A percentile compares a stretch with the other conserved stretches of the same genome.
Evolutionary conservation across 495 filamentous ascomycete species (phyloP).

Genomic region (Neurospora sp.): DNA sequence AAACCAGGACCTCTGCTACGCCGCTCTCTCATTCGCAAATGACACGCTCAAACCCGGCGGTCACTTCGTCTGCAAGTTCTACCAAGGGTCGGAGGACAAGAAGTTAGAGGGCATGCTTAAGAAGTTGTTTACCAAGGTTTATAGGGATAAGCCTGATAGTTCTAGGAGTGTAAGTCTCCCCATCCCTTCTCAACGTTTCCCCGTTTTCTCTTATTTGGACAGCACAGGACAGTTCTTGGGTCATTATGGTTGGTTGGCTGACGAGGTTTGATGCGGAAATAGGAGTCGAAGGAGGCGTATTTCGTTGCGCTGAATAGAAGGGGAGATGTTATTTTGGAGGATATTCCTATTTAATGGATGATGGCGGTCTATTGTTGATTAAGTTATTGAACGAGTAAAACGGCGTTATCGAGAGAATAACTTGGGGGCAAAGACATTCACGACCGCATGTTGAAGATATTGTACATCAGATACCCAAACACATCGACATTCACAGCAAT

Average conservation of each 20-base stretch:
- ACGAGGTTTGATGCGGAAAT: not conserved
- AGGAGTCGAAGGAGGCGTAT: conserved; percentile 89
- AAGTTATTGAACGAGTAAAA: not conserved
- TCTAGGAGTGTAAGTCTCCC: conserved; percentile 63
- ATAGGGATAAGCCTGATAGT: conserved; percentile 79
- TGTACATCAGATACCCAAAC: not conserved
- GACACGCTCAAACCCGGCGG: conserved; percentile 76
- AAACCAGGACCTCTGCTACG: conserved; percentile 72
- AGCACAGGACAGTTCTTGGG: not conserved
- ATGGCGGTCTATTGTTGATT: not conserved
- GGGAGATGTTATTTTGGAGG: conserved; percentile 25
- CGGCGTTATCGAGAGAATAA: not conserved
- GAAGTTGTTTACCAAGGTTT: conserved; percentile 65
- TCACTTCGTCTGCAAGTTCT: conserved; percentile 96
- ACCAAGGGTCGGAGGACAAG: conserved; percentile 81
- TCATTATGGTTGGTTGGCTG: not conserved
- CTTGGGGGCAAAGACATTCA: not conserved
- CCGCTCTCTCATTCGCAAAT: conserved; percentile 71
- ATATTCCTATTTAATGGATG: conserved; percentile 1
- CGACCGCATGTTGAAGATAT: not conserved
- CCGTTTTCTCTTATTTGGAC: not conserved
- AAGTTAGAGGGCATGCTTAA: conserved; percentile 60
- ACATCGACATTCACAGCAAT: not conserved
- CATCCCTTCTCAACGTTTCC: not conserved
- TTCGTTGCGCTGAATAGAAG: conserved; percentile 68